Evolutionary conservation across 2,329 filamentous ascomycete species (phyloP).

Genomic region (Talaromyces sp.): DNA sequence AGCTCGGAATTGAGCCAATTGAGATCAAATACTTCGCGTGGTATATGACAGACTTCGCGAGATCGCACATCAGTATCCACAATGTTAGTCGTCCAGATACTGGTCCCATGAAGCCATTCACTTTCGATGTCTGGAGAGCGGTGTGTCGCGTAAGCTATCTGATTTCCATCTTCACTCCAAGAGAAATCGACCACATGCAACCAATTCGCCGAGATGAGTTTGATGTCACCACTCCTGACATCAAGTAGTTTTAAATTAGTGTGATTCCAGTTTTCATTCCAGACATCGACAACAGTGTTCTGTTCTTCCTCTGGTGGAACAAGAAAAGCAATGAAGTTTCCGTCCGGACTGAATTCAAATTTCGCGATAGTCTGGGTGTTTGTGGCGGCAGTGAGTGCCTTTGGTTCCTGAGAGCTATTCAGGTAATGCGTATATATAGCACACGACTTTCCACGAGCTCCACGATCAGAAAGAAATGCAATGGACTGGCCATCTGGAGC

Average conservation of each 20-base stretch:
- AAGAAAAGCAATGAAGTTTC: conserved; percentile 3
- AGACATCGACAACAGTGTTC: conserved; percentile 4
- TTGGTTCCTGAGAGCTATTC: background rate
- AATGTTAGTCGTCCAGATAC: background rate
- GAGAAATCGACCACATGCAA: conserved; percentile 8
- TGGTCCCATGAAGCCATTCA: background rate
- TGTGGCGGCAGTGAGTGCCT: background rate
- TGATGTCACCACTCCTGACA: conserved; percentile 1
- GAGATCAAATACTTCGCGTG: background rate
- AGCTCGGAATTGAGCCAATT: background rate
- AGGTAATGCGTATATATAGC: background rate
- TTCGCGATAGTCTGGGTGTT: background rate
- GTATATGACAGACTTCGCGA: conserved; percentile 4
- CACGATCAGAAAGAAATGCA: conserved; percentile 8
- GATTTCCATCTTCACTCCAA: conserved; percentile 8
- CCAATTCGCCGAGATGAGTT: background rate
- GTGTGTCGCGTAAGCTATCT: conserved; percentile 9
- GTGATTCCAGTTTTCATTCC: conserved; percentile 3
- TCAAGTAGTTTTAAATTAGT: conserved; percentile 7
- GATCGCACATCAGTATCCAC: background rate
- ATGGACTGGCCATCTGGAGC: conserved; percentile 1
- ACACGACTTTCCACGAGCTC: conserved; percentile 8
- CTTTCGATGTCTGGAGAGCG: conserved; percentile 6
- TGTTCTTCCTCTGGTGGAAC: background rate
- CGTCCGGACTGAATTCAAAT: conserved; percentile 11